Evolutionary conservation across 2,329 filamentous ascomycete species (phyloP).

Genomic region (Helotiales sp.): DNA sequence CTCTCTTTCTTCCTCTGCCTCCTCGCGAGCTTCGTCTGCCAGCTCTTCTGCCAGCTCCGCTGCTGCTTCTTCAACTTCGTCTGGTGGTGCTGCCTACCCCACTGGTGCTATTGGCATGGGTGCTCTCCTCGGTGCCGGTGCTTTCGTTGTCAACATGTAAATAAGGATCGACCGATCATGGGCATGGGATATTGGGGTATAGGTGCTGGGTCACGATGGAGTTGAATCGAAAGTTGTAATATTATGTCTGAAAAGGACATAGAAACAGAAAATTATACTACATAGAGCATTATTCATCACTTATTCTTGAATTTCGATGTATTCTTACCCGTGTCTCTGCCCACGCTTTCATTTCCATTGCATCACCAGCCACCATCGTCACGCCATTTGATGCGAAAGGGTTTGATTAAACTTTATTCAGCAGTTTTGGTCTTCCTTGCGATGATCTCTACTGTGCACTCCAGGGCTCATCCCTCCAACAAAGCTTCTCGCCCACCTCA

Average conservation of each 20-base stretch:
- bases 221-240: background rate
- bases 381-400: too few species aligned
- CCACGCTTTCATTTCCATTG: too few species aligned
- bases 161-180: background rate
- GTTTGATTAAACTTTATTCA: too few species aligned
- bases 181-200: background rate
- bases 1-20: conserved; percentile 7
- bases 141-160: conserved; percentile 30
- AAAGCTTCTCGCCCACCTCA: too few species aligned
- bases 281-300: too few species aligned
- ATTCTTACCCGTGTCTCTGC: background rate
- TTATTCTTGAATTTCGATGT: background rate
- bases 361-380: too few species aligned
- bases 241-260: background rate
- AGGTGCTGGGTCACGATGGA: background rate
- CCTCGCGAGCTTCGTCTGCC: conserved; percentile 1
- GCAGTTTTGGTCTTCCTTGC: too few species aligned
- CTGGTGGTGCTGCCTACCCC: conserved; percentile 24
- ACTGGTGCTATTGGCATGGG: conserved; percentile 31
- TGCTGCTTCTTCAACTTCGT: conserved; percentile 7
- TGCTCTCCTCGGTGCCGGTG: conserved; percentile 32
- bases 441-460: too few species aligned
- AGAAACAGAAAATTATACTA: too few species aligned
- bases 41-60: background rate
- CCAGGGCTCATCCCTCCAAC: too few species aligned